Percentiles rank a stretch among this genome's conserved stretches.
phyloP scores from a whole-genome alignment of 257 asterid species.

The Nicotiana tabacum region DNA sequence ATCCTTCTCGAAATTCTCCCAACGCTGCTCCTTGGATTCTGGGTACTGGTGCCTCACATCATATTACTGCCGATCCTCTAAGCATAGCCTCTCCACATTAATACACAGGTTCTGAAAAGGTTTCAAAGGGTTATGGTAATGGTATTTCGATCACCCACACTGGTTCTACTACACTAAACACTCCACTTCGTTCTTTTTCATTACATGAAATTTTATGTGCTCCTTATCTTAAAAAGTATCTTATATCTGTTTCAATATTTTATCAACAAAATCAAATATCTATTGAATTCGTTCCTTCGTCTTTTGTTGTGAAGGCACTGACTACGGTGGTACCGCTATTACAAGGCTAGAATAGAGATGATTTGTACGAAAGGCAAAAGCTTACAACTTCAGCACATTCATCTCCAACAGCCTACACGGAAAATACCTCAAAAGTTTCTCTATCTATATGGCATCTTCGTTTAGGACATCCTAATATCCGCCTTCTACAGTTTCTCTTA shows the following conservation, averaged over 20 bases:
- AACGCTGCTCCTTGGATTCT: no score
- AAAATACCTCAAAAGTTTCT: not conserved
- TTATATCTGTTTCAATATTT: no score
- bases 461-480: not conserved
- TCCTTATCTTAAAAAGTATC: no score
- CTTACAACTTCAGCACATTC: no score
- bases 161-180: not conserved
- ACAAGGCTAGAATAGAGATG: not conserved
- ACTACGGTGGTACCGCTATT: not conserved
- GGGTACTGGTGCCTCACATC: no score
- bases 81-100: not conserved
- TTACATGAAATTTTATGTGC: not conserved
- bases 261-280: not conserved
- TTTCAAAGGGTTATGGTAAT: not conserved
- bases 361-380: not conserved
- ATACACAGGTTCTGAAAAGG: not conserved
- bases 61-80: no score
- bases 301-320: not conserved
- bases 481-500: not conserved
- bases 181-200: not conserved
- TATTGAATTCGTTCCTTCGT: not conserved
- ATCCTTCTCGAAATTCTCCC: no score
- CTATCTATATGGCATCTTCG: not conserved
- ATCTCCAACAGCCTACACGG: not conserved
- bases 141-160: not conserved